A percentile compares a stretch with the other conserved stretches of the same genome.
phyloP scores from a whole-genome alignment of 2,329 filamentous ascomycete genomes.

The Fusarium protoensiforme region DNA sequence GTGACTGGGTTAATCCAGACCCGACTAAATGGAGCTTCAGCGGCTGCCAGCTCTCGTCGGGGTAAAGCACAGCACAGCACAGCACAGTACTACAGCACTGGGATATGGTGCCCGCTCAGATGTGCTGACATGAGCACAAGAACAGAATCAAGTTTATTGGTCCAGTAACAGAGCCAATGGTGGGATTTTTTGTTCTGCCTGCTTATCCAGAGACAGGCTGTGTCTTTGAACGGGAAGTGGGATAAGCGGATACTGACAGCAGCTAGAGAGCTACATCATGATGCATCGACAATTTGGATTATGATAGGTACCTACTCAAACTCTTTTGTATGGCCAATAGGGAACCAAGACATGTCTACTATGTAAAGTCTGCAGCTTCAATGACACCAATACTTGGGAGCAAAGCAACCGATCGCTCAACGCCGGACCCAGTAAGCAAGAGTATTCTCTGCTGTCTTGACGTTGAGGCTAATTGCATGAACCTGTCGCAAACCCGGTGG shows the following conservation, averaged over 20 bases:
- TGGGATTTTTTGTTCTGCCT: not conserved
- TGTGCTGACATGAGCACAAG: not conserved
- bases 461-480: conserved; percentile 25
- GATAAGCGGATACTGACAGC: not conserved
- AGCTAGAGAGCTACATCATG: not conserved
- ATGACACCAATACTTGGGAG: not conserved
- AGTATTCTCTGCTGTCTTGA: not conserved
- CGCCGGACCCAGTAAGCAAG: not conserved
- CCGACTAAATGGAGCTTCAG: conserved; percentile 13
- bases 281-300: not conserved
- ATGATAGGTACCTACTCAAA: not conserved
- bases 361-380: not conserved
- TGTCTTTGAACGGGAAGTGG: not conserved
- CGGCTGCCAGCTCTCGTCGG: not conserved
- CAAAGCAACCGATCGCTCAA: not conserved
- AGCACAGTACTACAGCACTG: not conserved
- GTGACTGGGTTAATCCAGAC: conserved; percentile 29
- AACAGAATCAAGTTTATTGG: not conserved
- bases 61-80: not conserved
- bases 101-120: not conserved
- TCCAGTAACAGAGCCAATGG: not conserved
- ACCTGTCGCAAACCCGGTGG: conserved; percentile 6
- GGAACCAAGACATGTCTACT: not conserved
- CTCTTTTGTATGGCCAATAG: not conserved
- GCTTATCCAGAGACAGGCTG: not conserved